Base-by-base conservation (phyloP, 257 asterid genomes). In the Solanum chiquidenum region DNA sequence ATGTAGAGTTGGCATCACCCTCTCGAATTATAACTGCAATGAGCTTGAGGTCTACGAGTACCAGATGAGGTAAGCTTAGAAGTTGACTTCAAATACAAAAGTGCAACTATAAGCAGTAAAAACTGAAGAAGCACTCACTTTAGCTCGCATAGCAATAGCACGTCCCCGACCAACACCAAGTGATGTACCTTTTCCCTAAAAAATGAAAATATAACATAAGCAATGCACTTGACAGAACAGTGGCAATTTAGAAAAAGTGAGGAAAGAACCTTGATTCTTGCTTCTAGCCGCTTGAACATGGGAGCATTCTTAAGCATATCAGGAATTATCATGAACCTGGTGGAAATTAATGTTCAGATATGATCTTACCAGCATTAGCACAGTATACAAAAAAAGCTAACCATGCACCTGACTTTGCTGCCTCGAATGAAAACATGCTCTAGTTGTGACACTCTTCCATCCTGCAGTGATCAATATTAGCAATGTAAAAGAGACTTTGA, bases 281-380 rank as follows among this genome's bases (percentile, higher is more conserved):
- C 93, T 88, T 97, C 99, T 93, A 95, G 91, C 27, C 98, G 98
- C 90, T 97, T 97, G 88, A 97, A 97, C 98, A 97, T 97, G 55
- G 99, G 99, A 90, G 99, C 99, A 90, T 97, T 97, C 93, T 97
- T 95, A 34, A 97, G 98, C 99, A 97, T 97, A 90, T 96, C 99
- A 0, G 99, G 99, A 68, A 96, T 97, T 40, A 97, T 98, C 99
- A 97, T 97, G 92, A 95, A 97, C 94, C 99, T 96, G 94, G 64
- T 75, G 83, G 44, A 80, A 18, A 34, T 49, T 64, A 73, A 72
- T 29, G 85, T 29, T 80, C 40, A 79, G 85, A 14, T 25, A 44
- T 44, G 85, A 79, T 44, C 85, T 42, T 49, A 72, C 49, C 72
- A 49, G 31, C 31, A 71, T 12, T 37, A 31, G 23, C 23, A 46